These are phyloP conservation scores for Pharnaceum exiguum DNA, from an alignment of 148 eudicot species.

Conservation along the genomic window DNA sequence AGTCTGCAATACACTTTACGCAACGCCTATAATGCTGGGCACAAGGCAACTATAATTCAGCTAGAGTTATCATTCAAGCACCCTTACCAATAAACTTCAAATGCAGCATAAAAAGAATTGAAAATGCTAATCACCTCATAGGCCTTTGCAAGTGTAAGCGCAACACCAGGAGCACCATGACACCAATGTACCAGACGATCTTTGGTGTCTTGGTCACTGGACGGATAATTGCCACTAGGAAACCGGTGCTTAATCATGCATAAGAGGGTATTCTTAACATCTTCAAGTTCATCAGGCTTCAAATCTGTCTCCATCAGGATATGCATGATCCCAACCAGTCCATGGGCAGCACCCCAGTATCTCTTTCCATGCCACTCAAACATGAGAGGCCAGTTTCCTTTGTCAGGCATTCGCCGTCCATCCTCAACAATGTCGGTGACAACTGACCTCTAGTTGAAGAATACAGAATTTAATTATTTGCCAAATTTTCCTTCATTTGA, in stretches of 20 bases:
- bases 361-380: conserved; percentile 44
- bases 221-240: conserved; percentile 45
- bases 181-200: conserved; percentile 63
- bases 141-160: conserved; percentile 50
- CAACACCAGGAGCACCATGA: conserved; percentile 62
- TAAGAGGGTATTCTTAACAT: conserved; percentile 41
- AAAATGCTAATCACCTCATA: conserved; percentile 32
- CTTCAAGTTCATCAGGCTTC: conserved; percentile 41
- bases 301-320: conserved; percentile 49
- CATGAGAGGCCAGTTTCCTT: conserved; percentile 48
- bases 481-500: not conserved
- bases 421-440: conserved; percentile 34
- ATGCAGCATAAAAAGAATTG: not conserved
- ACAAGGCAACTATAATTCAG: too few species aligned
- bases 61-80: too few species aligned
- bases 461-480: not conserved
- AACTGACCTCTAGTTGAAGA: conserved; percentile 22
- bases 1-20: too few species aligned
- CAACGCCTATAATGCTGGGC: too few species aligned
- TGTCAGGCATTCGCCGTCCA: conserved; percentile 41
- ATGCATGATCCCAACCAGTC: conserved; percentile 56
- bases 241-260: conserved; percentile 46
- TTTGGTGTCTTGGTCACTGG: conserved; percentile 27
- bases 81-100: too few species aligned
- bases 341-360: conserved; percentile 70